Percentiles rank a stretch among this genome's conserved stretches.
These are phyloP conservation scores for Sphagnum tenellum DNA, from an alignment of 225 moss, liverwort and hornwort genomes.

Conservation along the genomic window DNA sequence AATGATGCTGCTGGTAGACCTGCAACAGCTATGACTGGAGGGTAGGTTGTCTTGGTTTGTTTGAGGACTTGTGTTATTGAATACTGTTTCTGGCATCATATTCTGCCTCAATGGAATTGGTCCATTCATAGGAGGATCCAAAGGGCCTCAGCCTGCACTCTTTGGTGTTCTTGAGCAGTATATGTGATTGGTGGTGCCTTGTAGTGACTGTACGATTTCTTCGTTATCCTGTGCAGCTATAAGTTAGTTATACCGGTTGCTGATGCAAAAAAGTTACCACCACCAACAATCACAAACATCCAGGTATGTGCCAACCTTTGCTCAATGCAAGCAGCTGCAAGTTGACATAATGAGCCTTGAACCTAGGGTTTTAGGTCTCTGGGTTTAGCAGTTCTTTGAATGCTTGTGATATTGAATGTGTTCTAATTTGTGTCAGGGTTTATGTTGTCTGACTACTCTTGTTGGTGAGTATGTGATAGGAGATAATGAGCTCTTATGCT, in stretches of 20 bases:
- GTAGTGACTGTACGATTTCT: not conserved
- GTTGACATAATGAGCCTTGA: no score
- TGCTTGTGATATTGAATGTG: no score
- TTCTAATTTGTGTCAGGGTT: no score
- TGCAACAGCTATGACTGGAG: constrained; percentile 85
- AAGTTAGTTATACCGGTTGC: constrained; percentile 70
- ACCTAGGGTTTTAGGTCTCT: no score
- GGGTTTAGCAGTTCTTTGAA: no score
- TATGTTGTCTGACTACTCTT: no score
- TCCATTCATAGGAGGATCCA: no score
- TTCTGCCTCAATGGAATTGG: no score
- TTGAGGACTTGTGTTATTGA: no score
- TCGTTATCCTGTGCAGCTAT: constrained; percentile 37
- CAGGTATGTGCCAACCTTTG: constrained; percentile 36
- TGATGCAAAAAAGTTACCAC: constrained; percentile 73
- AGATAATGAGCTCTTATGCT: not conserved
- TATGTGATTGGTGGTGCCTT: not conserved
- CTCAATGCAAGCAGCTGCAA: no score
- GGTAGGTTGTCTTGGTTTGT: constrained; percentile 24
- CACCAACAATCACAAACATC: constrained; percentile 62
- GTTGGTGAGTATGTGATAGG: not conserved
- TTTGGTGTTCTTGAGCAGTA: not conserved
- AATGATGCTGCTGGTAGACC: constrained; percentile 94
- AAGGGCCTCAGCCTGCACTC: not conserved
- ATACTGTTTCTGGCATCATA: no score